Evolutionary conservation across 805 yeast genomes (phyloP), one percentile per base, ranked within the genome.

Genomic region (Metschnikowia gelsemii): DNA sequence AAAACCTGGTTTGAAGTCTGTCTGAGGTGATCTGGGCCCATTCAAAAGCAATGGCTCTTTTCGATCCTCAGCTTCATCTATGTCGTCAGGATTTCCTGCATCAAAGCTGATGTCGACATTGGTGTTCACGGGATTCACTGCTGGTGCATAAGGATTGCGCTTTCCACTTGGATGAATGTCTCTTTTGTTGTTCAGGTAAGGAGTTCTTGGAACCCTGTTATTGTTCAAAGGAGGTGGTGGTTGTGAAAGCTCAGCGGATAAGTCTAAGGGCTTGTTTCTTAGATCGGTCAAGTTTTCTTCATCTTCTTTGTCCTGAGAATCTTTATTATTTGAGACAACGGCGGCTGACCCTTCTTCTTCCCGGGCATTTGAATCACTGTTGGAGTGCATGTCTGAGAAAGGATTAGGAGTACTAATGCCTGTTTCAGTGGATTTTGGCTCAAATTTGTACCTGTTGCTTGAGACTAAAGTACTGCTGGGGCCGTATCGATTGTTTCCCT

Each of bases 61-160:
- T 5, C 25, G 39, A 5, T 27, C 27, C 21, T 21, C 47, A 5
- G 17, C 29, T 13, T 34, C 40, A 2, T 43, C 46, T 6, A 34
- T 23, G 8, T 45, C 51, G 6, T 40, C 39, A 8, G 40, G 43
- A n/a, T 16, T 21, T 6, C 49, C 55, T 8, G 45, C 47, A 25
- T 64, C 68, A 44, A 62, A 66, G 31, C 68, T 62, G 19, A 59
- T 62, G 36, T 66, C 70, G 13, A 64, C 48, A 36, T 64, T 64
- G 2, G 58, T 40, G 19, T 27, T 20, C 20, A n/a, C 35, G 11
- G 43, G 27, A 32, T 18, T 31, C 8, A 21, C 23, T n/a, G 23
- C 26, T 11, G 43, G 43, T 8, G 43, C 38, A 14, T 40, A 40
- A 3, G 38, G 43, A 31, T 40, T 40, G 14, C 31, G 38, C 18